These are phyloP conservation scores for Pouteria campechiana DNA, from an alignment of 179 eudicot species.

Conservation along the genomic window DNA sequence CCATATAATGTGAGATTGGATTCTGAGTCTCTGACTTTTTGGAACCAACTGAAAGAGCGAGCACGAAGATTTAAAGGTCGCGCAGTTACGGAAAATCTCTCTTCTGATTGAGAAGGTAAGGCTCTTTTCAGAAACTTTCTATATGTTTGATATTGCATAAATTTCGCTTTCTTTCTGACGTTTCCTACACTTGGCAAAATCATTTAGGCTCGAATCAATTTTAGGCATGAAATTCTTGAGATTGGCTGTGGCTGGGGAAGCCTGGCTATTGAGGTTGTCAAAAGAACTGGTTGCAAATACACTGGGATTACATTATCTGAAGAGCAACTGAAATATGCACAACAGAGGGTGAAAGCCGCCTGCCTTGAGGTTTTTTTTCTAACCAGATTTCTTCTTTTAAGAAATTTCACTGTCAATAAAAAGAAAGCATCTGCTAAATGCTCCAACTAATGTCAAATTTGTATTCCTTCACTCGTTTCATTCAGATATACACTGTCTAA, in stretches of 20 bases:
- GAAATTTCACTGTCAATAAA: too few relatives aligned
- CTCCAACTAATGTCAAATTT: too few relatives aligned
- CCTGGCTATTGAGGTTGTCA: conserved; percentile 84
- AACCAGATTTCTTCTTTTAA: not conserved
- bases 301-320: conserved; percentile 91
- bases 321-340: conserved; percentile 74
- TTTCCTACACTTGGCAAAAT: too few relatives aligned
- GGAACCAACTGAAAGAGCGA: conserved; percentile 54
- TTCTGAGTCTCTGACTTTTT: not conserved
- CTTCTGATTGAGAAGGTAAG: conserved; percentile 61
- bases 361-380: conserved; percentile 51
- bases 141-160: not conserved
- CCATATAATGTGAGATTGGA: not conserved
- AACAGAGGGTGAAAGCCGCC: conserved; percentile 70
- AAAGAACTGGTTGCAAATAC: conserved; percentile 78
- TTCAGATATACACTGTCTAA: too few relatives aligned
- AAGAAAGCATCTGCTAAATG: too few relatives aligned
- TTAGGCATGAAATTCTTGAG: conserved; percentile 71
- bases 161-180: not conserved
- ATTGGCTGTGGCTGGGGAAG: conserved; percentile 99
- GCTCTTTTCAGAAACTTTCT: not conserved
- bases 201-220: conserved; percentile 51
- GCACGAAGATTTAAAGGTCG: conserved; percentile 65
- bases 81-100: conserved; percentile 74
- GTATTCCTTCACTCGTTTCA: too few relatives aligned